These are phyloP conservation scores for Niveomyces coronatus DNA, from an alignment of 2,329 filamentous ascomycete genomes.

Conservation along the genomic window DNA sequence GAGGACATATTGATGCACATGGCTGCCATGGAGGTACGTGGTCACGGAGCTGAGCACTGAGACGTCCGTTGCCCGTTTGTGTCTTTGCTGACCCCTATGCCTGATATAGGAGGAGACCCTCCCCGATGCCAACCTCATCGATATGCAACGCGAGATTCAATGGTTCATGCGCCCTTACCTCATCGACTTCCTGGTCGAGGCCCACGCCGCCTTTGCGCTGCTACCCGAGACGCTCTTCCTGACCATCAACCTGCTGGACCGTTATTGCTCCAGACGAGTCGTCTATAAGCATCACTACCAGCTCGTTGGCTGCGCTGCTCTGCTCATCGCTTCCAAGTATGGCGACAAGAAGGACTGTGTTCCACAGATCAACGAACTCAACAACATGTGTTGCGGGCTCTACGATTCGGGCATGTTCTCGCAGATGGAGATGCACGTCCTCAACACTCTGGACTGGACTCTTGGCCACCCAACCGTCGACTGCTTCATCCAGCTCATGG, in stretches of 20 bases:
- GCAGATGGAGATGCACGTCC: conserved; percentile 99
- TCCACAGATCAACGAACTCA: conserved; percentile 92
- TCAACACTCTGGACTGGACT: conserved; percentile 93
- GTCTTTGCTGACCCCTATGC: conserved; percentile 22
- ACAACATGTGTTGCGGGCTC: conserved; percentile 97
- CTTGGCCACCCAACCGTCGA: conserved; percentile 95
- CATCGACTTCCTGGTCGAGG: conserved; percentile 95
- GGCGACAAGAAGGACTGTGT: conserved; percentile 97
- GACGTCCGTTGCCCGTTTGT: not conserved
- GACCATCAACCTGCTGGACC: conserved; percentile 89
- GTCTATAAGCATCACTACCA: conserved; percentile 99
- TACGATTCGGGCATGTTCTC: conserved; percentile 99
- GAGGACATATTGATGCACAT: conserved; percentile 93
- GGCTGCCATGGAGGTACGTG: conserved; percentile 78
- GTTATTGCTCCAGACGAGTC: conserved; percentile 94
- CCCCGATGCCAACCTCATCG: conserved; percentile 93
- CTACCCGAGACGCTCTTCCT: conserved; percentile 93
- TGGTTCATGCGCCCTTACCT: conserved; percentile 99
- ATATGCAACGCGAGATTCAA: conserved; percentile 98
- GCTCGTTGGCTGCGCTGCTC: conserved; percentile 87
- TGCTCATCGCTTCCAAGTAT: conserved; percentile 96
- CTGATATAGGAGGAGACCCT: conserved; percentile 73
- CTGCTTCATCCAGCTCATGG: conserved; percentile 80
- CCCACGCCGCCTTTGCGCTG: conserved; percentile 87
- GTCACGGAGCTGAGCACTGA: not conserved